These are phyloP conservation scores for Silene coronaria DNA, from an alignment of 179 eudicot species.

Conservation along the genomic window DNA sequence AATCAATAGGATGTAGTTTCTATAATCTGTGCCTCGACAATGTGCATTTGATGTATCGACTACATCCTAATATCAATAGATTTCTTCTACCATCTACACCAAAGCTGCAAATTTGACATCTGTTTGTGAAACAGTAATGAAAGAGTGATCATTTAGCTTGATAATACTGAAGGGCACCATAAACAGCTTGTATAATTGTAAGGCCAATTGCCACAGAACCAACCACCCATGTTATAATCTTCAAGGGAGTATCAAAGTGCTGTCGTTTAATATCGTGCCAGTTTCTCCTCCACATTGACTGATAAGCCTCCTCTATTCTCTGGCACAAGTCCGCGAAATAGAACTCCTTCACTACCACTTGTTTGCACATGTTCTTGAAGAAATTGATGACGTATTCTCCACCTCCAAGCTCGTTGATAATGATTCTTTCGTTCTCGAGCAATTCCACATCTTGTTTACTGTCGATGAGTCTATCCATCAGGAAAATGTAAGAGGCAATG, in stretches of 20 bases:
- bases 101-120: too few relatives aligned
- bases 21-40: too few relatives aligned
- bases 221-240: constrained; percentile 6
- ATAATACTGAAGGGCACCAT: neutral
- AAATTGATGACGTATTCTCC: constrained; percentile 13
- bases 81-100: too few relatives aligned
- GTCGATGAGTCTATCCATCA: constrained; percentile 16
- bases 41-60: too few relatives aligned
- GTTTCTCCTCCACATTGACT: constrained; percentile 8
- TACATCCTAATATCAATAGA: too few relatives aligned
- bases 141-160: neutral
- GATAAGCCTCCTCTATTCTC: neutral
- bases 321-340: constrained; percentile 10
- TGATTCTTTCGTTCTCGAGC: constrained; percentile 6
- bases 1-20: too few relatives aligned
- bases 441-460: constrained; percentile 10
- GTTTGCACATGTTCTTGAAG: constrained; percentile 16
- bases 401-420: constrained; percentile 17
- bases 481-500: constrained; percentile 18
- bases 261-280: constrained; percentile 12
- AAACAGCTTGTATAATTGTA: neutral
- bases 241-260: constrained; percentile 13
- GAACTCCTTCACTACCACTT: constrained; percentile 13
- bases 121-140: too few relatives aligned
- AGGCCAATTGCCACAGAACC: neutral